Evolutionary conservation across 345 rosid species (phyloP), one percentile per base, ranked within the genome.

Genomic region (Ceriops tagal): DNA sequence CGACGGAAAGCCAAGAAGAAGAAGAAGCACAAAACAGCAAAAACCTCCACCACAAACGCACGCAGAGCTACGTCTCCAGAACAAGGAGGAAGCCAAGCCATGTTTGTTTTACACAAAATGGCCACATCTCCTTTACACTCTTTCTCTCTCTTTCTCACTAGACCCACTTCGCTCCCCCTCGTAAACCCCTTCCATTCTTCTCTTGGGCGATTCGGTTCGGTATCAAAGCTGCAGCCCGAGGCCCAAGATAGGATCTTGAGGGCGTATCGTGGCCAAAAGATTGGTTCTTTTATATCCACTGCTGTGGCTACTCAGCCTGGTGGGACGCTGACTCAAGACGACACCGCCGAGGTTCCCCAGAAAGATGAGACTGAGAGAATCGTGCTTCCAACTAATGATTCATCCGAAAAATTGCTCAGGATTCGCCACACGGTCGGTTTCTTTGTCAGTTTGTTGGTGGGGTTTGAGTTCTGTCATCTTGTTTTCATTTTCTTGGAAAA

Each of bases 351-450:
- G 5, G 77, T 26, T 6, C 58, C 73, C 75, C 78, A 68, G 77
- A 66, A 62, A 26, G 71, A 32, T 28, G 84, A 71, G 61, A 53
- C 82, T 22, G 70, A 75, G 62, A 81, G 62, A 61, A 68, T 86
- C 55, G 81, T 78, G 49, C 89, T 95, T 69, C 99, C 98, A 20
- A 88, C 92, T 32, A 91, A 95, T 64, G 87, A 88, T 21, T 91
- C 97, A 0, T 91, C 97, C 35, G 86, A 89, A 61, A 71, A 76
- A 56, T 93, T 95, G 11, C 75, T 93, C 52, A 84, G 85, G 73
- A 87, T 89, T 75, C 88, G 98, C 35, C 97, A 93, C 78, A 89
- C 99, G 81, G 97, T 93, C 80, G 20, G 58, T 24, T 20, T 37
- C 11, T 8, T 37, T 39, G 47, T 9, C 15, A 39, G 11, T 39